These are phyloP conservation scores for Iodosphaeria phyllophila DNA, from an alignment of 2,329 filamentous ascomycete genomes.

Conservation along the genomic window DNA sequence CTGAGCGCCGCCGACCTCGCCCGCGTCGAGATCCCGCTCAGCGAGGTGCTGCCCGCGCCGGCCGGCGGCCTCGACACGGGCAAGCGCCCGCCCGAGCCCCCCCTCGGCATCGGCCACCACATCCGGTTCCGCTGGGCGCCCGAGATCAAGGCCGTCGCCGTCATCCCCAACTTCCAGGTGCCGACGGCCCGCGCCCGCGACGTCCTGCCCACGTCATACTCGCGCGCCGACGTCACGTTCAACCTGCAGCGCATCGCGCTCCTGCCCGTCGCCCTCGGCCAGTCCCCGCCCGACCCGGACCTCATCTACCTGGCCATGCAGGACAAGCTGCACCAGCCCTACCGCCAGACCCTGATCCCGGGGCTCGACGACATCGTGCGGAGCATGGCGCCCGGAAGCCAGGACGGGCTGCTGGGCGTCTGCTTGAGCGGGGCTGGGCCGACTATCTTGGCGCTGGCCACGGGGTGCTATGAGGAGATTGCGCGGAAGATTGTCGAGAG, in stretches of 20 bases:
- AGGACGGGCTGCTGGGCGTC: conserved; percentile 79
- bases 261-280: conserved; percentile 72
- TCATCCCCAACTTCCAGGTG: conserved; percentile 91
- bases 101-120: conserved; percentile 82
- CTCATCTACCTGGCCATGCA: conserved; percentile 98
- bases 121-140: conserved; percentile 88
- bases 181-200: conserved; percentile 80
- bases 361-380: conserved; percentile 80
- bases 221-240: conserved; percentile 68
- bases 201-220: conserved; percentile 66
- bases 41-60: conserved; percentile 78
- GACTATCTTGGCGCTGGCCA: conserved; percentile 84
- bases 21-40: conserved; percentile 81
- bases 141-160: conserved; percentile 91
- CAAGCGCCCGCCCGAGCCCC: conserved; percentile 70
- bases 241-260: conserved; percentile 90
- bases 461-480: conserved; percentile 68
- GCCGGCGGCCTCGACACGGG: conserved; percentile 87
- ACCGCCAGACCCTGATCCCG: conserved; percentile 79
- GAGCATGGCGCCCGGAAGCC: conserved; percentile 72
- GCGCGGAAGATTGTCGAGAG: conserved; percentile 58
- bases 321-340: conserved; percentile 94
- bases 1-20: conserved; percentile 76
- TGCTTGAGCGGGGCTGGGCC: conserved; percentile 90
- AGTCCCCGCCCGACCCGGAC: conserved; percentile 76